Evolutionary conservation across 2,329 filamentous ascomycete species (phyloP).

Genomic region (Berkeleyomyces rouxiae): DNA sequence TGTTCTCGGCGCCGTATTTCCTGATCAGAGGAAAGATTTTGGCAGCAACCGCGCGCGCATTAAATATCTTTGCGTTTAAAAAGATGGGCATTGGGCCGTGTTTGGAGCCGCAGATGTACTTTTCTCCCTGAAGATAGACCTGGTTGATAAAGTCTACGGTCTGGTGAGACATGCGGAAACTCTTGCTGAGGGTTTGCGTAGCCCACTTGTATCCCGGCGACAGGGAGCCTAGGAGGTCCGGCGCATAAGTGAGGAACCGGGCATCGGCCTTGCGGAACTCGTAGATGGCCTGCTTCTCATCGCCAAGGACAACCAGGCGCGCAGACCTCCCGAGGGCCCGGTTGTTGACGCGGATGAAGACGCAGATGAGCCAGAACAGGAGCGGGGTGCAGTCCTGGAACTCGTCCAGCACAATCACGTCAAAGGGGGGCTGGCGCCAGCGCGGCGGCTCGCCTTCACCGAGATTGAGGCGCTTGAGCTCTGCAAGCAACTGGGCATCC

Average conservation of each 20-base stretch:
- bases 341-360: slow-evolving; percentile 18
- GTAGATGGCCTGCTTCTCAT: slow-evolving; percentile 20
- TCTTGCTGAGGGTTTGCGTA: slow-evolving; percentile 15
- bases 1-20: slow-evolving; percentile 15
- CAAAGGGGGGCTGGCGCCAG: slow-evolving; percentile 17
- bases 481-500: slow-evolving; percentile 14
- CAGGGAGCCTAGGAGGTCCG: slow-evolving; percentile 15
- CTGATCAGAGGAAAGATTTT: slow-evolving; percentile 16
- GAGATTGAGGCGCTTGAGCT: slow-evolving; percentile 7
- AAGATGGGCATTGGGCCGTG: slow-evolving; percentile 19
- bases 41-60: slow-evolving; percentile 12
- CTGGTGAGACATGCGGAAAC: slow-evolving; percentile 18
- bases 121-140: slow-evolving; percentile 17
- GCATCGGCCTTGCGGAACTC: slow-evolving; percentile 19
- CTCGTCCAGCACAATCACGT: slow-evolving; percentile 21
- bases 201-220: slow-evolving; percentile 16
- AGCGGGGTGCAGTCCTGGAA: slow-evolving; percentile 20
- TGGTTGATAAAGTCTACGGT: slow-evolving; percentile 18
- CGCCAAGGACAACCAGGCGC: slow-evolving; percentile 19
- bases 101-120: slow-evolving; percentile 19
- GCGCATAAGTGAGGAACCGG: slow-evolving; percentile 18
- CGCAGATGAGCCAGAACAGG: slow-evolving; percentile 18
- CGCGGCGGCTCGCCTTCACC: slow-evolving; percentile 13
- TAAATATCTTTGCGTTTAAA: slow-evolving; percentile 14
- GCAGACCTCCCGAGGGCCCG: slow-evolving; percentile 12